Base-by-base conservation (phyloP, 2,329 filamentous ascomycete species). In the Ophiosphaerella herpotricha region DNA sequence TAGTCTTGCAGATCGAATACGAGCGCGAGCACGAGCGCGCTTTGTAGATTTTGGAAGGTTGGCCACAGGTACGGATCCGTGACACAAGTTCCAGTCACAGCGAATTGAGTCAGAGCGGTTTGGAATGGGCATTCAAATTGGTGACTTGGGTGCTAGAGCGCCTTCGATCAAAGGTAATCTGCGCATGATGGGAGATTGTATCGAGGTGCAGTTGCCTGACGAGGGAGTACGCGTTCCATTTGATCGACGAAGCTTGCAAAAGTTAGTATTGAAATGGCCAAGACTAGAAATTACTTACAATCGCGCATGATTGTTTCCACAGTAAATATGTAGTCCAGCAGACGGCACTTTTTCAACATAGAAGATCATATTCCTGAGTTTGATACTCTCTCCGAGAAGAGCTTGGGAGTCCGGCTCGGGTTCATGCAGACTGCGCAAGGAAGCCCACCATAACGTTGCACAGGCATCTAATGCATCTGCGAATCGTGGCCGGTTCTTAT, bases 1-100 rank as follows among this genome's bases (percentile, higher is more conserved):
- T 43, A 43, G 41, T 43, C 31, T 8, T 29, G 41, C 13, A 43
- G 32, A 12, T 43, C 41, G 31, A 43, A 43, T 11, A 43, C 16
- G 33, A 43, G 35, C 3, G 16, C 32, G 7, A 43, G 12, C 12
- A 32, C 41, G 9, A 43, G 41, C 14, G 41, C 41, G 18, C 16
- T 35, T 36, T 36, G 31, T n/a, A 43, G 18, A 16, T 35, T 35
- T 26, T 43, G n/a, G 21, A 35, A 40, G 5, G 38, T 8, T 26
- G 38, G 38, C 38, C 38, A 40, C 38, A 24, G 8, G 11, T 23
- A 8, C 16, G 12, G 21, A n/a, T 40, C 23, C 14, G 16, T 23
- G 9, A n/a, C 3, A n/a, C 12, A 9, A 6, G 21, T 29, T 14
- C 9, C 21, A 7, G 23, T 40, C 38, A 40, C 24, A 16, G 21